Percentiles rank a stretch among this genome's conserved stretches.
phyloP scores from a whole-genome alignment of 768 basidiomycete genomes.

The Rhizopogon salebrosus region DNA sequence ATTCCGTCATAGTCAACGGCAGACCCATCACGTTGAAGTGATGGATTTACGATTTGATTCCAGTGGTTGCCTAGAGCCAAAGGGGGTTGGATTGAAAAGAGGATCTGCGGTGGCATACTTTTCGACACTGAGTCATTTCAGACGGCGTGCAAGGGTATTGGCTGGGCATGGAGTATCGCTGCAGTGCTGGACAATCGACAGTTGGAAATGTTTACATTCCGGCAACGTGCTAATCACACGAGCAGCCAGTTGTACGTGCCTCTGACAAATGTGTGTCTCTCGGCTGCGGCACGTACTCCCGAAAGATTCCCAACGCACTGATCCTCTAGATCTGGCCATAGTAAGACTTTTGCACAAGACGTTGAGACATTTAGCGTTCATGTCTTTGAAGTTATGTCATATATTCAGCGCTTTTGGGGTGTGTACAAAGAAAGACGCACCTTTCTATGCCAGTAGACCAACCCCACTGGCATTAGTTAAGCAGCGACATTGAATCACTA shows the following conservation, averaged over 20 bases:
- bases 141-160: not conserved
- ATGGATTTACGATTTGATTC: slow-evolving; percentile 1
- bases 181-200: not conserved
- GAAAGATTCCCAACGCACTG: not conserved
- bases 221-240: not conserved
- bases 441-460: too few species aligned
- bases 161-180: not conserved
- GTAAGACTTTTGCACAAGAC: not conserved
- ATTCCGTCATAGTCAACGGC: slow-evolving; percentile 1
- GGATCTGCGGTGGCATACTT: not conserved
- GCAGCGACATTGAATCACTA: too few species aligned
- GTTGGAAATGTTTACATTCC: not conserved
- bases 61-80: not conserved
- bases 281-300: not conserved
- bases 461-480: too few species aligned
- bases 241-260: not conserved
- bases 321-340: not conserved
- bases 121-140: not conserved
- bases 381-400: not conserved
- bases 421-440: not conserved
- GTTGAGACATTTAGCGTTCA: not conserved
- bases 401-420: not conserved
- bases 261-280: not conserved
- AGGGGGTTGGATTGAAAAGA: not conserved
- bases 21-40: not conserved